phyloP scores from a whole-genome alignment of 768 basidiomycete species.

The Psilocybe sp. region DNA sequence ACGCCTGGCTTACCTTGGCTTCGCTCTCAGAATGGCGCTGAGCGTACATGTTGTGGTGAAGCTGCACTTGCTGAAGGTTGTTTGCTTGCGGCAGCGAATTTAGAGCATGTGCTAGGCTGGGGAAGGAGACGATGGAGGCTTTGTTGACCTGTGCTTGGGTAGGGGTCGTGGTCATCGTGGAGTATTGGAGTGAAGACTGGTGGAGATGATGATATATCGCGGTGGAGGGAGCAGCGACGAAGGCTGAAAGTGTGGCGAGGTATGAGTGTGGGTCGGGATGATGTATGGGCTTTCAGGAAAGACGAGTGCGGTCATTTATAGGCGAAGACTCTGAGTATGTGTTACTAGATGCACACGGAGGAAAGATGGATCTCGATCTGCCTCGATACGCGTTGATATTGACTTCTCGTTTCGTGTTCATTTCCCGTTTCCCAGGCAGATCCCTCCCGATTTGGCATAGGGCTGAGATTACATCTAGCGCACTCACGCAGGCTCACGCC shows the following conservation, averaged over 20 bases:
- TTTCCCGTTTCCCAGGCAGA: too few species aligned
- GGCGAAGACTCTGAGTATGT: too few species aligned
- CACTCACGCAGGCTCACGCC: too few species aligned
- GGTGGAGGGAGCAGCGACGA: conserved; percentile 6
- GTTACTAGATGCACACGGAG: too few species aligned
- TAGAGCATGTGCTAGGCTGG: conserved; percentile 30
- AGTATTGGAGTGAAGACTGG: conserved; percentile 23
- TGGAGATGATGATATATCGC: conserved; percentile 19
- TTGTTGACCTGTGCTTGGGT: conserved; percentile 48
- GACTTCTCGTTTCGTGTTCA: too few species aligned
- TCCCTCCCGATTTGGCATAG: too few species aligned
- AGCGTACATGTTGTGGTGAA: conserved; percentile 71
- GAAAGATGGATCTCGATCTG: too few species aligned
- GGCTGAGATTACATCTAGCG: too few species aligned
- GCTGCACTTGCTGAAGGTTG: conserved; percentile 59
- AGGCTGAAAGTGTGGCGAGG: conserved; percentile 14
- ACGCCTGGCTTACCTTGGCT: conserved; percentile 55
- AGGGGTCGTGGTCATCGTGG: conserved; percentile 31
- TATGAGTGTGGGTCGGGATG: conserved; percentile 1
- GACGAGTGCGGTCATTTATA: too few species aligned
- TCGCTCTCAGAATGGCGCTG: conserved; percentile 69
- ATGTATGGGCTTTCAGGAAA: too few species aligned
- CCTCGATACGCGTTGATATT: too few species aligned
- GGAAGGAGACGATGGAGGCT: conserved; percentile 69
- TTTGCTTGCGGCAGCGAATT: conserved; percentile 71